Percentiles rank a stretch among this genome's conserved stretches.
These are phyloP conservation scores for Ophiostoma triangulosporum DNA, from an alignment of 2,329 filamentous ascomycete species.

Conservation along the genomic window DNA sequence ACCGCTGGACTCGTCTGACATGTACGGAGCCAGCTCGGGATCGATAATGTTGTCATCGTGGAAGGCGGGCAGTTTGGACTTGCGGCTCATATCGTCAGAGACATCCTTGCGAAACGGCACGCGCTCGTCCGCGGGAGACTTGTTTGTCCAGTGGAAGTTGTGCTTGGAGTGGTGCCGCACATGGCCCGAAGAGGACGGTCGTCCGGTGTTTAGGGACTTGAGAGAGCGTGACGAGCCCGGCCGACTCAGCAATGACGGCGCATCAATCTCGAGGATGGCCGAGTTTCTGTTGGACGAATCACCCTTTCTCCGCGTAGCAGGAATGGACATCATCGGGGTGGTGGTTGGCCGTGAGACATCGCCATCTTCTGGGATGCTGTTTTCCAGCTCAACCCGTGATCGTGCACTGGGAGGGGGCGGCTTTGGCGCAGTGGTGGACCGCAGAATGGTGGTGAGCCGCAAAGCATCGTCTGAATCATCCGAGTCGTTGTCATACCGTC, in stretches of 20 bases:
- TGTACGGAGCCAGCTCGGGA: conserved; percentile 84
- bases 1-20: conserved; percentile 90
- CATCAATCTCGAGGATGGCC: conserved; percentile 79
- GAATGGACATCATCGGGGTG: conserved; percentile 61
- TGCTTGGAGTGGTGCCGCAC: conserved; percentile 80
- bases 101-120: conserved; percentile 72
- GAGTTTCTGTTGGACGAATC: conserved; percentile 70
- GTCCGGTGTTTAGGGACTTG: conserved; percentile 51
- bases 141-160: conserved; percentile 66
- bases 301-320: conserved; percentile 49
- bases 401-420: conserved; percentile 12
- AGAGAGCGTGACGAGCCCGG: conserved; percentile 89
- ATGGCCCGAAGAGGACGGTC: conserved; percentile 65
- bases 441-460: conserved; percentile 51
- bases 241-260: conserved; percentile 67
- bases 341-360: conserved; percentile 41
- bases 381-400: conserved; percentile 28
- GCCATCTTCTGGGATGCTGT: conserved; percentile 24
- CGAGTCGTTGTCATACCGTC: conserved; percentile 83
- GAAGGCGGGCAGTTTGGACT: conserved; percentile 69
- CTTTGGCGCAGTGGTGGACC: conserved; percentile 25
- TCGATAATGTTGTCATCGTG: conserved; percentile 98
- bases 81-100: conserved; percentile 51
- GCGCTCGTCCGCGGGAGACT: conserved; percentile 55
- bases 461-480: conserved; percentile 65